A percentile compares a stretch with the other conserved stretches of the same genome.
Evolutionary conservation across 2,329 filamentous ascomycete genomes (phyloP).

Genomic region (Diaporthe ampelina): DNA sequence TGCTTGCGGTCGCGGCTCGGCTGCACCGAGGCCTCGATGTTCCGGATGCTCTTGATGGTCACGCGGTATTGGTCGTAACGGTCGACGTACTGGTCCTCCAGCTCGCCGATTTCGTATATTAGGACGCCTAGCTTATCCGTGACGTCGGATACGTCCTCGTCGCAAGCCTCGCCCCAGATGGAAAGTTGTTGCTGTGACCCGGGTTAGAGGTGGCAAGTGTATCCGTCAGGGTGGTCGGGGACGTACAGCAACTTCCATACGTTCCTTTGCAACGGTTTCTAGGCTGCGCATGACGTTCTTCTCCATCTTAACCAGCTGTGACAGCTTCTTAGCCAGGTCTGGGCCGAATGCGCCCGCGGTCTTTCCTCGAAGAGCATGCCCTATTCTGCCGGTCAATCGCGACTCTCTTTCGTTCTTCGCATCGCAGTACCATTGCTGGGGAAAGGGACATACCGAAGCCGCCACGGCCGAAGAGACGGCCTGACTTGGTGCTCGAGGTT

Average conservation of each 20-base stretch:
- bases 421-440: not conserved
- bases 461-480: constrained; percentile 87
- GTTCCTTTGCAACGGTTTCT: constrained; percentile 93
- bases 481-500: constrained; percentile 89
- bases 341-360: constrained; percentile 83
- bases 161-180: constrained; percentile 94
- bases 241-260: constrained; percentile 97
- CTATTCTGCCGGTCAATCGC: constrained; percentile 53
- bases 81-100: constrained; percentile 98
- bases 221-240: no score
- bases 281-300: constrained; percentile 99
- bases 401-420: not conserved
- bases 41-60: constrained; percentile 99
- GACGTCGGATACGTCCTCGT: constrained; percentile 98
- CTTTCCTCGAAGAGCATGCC: constrained; percentile 79
- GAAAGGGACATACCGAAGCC: constrained; percentile 80
- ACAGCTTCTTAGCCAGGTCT: constrained; percentile 97
- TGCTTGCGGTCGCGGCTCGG: constrained; percentile 99
- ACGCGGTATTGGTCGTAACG: constrained; percentile 99
- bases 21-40: constrained; percentile 98
- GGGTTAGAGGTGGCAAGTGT: constrained; percentile 11
- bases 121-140: constrained; percentile 98
- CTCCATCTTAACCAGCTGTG: constrained; percentile 99
- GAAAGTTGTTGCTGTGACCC: constrained; percentile 91
- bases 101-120: constrained; percentile 97